Evolutionary conservation across 2,329 filamentous ascomycete genomes (phyloP), one percentile per base, ranked within the genome.

Genomic region (Fusarium nematophilum): DNA sequence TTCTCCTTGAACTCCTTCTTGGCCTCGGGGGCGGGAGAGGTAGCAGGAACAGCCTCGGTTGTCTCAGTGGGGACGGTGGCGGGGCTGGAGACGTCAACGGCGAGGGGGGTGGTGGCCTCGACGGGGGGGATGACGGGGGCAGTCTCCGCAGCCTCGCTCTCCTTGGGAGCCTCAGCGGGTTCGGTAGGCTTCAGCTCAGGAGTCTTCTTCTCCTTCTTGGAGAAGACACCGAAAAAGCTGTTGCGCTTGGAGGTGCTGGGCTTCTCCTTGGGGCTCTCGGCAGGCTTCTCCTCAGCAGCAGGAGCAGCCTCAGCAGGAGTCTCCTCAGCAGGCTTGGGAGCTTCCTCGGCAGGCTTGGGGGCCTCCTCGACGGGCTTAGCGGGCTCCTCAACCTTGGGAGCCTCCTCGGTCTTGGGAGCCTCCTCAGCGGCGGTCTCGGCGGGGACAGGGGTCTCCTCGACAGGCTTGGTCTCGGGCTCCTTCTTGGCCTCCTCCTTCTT

Each of bases 1-100:
- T 96, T 96, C 77, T 86, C 83, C 87, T 92, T 93, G 67, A 82
- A 74, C 60, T 86, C 84, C 78, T 86, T 86, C 76, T 86, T 86
- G 51, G 78, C 65, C 78, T 88, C 86, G 57, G 79, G 80, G 62
- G 81, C 81, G 53, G 78, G 73, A 21, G 77, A 66, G 27, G 71
- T 61, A 26, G 71, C 73, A 58, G 76, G 73, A 50, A 78, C 70
- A 38, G 62, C 71, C 67, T 85, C 82, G 4, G 78, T 75, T 17
- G 76, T 76, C 74, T 85, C 82, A 31, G 78, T 73, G 23, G 79
- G 78, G 53, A 74, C 78, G n/a, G 76, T 77, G 40, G 78, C 76
- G 42, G 81, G 79, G 51, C 75, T 79, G 42, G 77, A 71, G 14
- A 83, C 83, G 65, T 87, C 83, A 60, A 86, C 76, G 42, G 81